Evolutionary conservation across 2,329 filamentous ascomycete genomes (phyloP), one percentile per base, ranked within the genome.

Genomic region (Coniochaeta prunicola): DNA sequence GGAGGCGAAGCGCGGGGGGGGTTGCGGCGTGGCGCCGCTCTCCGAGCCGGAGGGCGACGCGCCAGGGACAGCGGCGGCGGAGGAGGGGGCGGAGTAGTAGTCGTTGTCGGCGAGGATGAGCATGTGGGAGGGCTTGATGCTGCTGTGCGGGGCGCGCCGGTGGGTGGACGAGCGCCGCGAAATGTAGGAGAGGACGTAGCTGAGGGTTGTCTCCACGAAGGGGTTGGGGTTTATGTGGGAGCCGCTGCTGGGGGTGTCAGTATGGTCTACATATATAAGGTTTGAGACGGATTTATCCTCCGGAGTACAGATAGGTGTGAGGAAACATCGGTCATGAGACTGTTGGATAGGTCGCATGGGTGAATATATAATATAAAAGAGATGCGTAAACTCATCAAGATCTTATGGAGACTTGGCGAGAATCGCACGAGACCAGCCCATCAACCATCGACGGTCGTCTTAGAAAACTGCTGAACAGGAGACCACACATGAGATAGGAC

Each of bases 71-170:
- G n/a, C n/a, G 15, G 64, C 64, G 59, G 72, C 62, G 59, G 61
- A 57, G 36, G 65, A 57, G 15, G 63, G 58, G 21, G 61, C 26
- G 4, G 94, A 97, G 78, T 97, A 99, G 81, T 99, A 99, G 77
- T 96, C 91, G 69, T 94, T 92, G 75, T 97, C 92, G 61, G 94
- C 93, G 36, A 97, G 83, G 70, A 99, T 93, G 61, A 90, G 92
- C 71, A 97, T 84, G 15, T 85, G 85, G 31, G 88, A 76, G 4
- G 92, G 84, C 15, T 81, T 80, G 68, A 94, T 85, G 69, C 75
- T 81, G 65, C 76, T 72, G 57, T 73, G 70, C 61, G 66, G 62
- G 65, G 74, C 67, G 2, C 53, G 53, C 19, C 53, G 53, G 30
- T 36, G 21, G 26, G 24, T 2, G 45, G 40, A 21, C 2, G 48